Evolutionary conservation across 306 rosid species (phyloP).

Genomic region (Hippophae rhamnoides): DNA sequence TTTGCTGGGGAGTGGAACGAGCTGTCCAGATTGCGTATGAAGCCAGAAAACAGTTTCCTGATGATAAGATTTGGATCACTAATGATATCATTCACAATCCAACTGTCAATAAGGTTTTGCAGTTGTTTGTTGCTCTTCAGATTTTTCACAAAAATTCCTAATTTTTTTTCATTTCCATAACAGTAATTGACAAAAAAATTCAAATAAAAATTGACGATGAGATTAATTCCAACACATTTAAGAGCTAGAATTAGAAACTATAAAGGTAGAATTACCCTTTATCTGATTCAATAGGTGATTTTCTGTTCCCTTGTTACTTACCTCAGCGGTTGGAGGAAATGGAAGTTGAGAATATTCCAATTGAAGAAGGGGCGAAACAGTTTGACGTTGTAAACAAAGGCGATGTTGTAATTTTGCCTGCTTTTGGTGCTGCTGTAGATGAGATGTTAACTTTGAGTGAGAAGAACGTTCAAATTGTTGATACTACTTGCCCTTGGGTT

Average conservation of each 20-base stretch:
- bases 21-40: constrained; percentile 98
- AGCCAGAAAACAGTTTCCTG: constrained; percentile 89
- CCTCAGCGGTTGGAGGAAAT: constrained; percentile 76
- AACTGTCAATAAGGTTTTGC: constrained; percentile 70
- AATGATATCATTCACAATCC: constrained; percentile 97
- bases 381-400: constrained; percentile 70
- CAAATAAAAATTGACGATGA: too few species aligned
- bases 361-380: constrained; percentile 56
- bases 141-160: not conserved
- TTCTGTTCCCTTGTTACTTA: too few species aligned
- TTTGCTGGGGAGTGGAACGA: constrained; percentile 98
- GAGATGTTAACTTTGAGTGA: constrained; percentile 83
- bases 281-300: not conserved
- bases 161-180: not conserved
- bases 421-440: constrained; percentile 95
- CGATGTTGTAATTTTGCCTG: constrained; percentile 94
- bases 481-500: constrained; percentile 99
- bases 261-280: too few species aligned
- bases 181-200: not conserved
- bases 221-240: too few species aligned
- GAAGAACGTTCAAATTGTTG: constrained; percentile 78
- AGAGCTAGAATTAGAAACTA: too few species aligned
- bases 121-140: not conserved
- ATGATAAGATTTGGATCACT: constrained; percentile 77
- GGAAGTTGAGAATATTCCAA: constrained; percentile 65